Evolutionary conservation across 2,329 filamentous ascomycete species (phyloP).

Genomic region (Colletotrichum kahawae): DNA sequence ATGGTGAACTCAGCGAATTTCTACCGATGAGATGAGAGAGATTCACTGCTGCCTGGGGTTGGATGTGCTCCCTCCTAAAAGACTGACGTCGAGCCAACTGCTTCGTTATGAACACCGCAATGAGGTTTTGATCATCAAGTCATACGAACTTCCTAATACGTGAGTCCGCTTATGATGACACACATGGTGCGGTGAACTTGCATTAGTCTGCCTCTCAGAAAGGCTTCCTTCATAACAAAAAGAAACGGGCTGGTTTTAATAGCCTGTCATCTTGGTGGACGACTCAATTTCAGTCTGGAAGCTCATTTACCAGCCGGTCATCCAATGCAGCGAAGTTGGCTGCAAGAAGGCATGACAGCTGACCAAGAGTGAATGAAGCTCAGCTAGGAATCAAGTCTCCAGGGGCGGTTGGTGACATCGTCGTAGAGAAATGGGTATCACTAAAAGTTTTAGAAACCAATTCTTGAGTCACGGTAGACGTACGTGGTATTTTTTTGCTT

Average conservation of each 20-base stretch:
- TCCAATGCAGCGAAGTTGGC: neutral
- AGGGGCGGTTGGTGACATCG: neutral
- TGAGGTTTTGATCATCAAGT: neutral
- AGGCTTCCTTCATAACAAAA: neutral
- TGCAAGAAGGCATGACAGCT: neutral
- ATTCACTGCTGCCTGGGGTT: neutral
- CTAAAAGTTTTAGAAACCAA: accelerated
- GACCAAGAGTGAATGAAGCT: neutral
- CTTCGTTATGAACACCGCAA: neutral
- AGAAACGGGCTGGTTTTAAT: neutral
- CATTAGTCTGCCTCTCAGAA: neutral
- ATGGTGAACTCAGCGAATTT: neutral
- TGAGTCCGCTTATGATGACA: neutral
- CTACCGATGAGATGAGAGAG: neutral
- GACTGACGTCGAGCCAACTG: neutral
- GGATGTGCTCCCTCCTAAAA: neutral
- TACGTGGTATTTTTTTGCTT: neutral
- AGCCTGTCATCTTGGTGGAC: neutral
- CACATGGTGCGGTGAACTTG: accelerated
- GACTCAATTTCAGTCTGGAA: neutral
- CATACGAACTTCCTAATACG: neutral
- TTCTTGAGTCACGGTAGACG: neutral
- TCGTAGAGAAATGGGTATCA: neutral
- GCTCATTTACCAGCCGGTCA: neutral
- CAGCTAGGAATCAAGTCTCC: neutral